phyloP scores from a whole-genome alignment of 106 monocot species.

The Platanthera zijinensis region DNA sequence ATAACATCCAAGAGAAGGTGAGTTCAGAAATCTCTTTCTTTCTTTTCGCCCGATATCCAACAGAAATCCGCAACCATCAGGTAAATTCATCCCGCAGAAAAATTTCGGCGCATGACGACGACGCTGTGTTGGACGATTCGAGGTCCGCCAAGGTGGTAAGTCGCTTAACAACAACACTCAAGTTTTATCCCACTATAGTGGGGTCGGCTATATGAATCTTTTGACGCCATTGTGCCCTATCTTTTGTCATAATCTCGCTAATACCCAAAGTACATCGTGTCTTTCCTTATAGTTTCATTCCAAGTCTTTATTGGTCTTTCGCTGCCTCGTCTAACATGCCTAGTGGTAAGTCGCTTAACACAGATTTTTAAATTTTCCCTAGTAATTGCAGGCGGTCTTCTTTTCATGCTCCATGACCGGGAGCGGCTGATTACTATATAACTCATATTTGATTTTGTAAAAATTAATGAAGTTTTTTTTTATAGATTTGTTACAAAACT shows the following conservation, averaged over 20 bases:
- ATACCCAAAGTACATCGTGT: too few species aligned
- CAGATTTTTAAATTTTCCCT: too few species aligned
- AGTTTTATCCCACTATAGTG: too few species aligned
- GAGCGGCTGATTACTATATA: not conserved
- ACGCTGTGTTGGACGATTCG: constrained; percentile 26
- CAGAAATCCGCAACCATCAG: not conserved
- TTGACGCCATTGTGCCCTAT: too few species aligned
- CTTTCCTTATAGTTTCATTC: too few species aligned
- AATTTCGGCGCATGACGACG: constrained; percentile 23
- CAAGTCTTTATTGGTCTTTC: too few species aligned
- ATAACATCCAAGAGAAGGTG: constrained; percentile 67
- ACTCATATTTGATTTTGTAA: not conserved
- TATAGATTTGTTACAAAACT: too few species aligned
- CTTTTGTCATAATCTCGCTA: too few species aligned
- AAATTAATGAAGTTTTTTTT: not conserved
- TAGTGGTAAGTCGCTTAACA: too few species aligned
- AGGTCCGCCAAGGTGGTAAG: constrained; percentile 69
- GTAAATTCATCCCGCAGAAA: constrained; percentile 41
- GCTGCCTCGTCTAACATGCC: too few species aligned
- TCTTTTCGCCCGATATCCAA: not conserved
- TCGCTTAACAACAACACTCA: not conserved
- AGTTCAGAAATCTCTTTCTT: not conserved
- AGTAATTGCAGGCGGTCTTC: too few species aligned
- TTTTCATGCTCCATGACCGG: not conserved
- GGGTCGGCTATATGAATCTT: too few species aligned